Percentiles rank a stretch among this genome's conserved stretches.
phyloP scores from a whole-genome alignment of 495 filamentous ascomycete species.

The Monascus purpureus region DNA sequence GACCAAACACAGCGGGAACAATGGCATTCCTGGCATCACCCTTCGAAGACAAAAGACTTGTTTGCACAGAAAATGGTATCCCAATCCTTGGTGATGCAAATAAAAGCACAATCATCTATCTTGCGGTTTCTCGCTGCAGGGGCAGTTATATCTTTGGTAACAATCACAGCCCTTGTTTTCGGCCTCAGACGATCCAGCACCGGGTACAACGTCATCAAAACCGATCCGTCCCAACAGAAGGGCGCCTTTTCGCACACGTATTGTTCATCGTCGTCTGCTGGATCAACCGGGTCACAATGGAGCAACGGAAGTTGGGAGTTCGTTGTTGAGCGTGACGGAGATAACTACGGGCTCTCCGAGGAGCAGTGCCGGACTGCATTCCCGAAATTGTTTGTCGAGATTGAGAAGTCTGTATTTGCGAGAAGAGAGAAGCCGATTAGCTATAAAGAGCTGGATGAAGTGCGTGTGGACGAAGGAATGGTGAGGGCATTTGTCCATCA shows the following conservation, averaged over 20 bases:
- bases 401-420: constrained; percentile 20
- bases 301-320: constrained; percentile 19
- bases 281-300: too few relatives aligned
- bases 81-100: too few relatives aligned
- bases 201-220: neutral
- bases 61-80: too few relatives aligned
- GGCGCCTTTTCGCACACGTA: neutral
- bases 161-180: constrained; percentile 20
- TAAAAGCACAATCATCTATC: constrained; percentile 9
- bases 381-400: constrained; percentile 30
- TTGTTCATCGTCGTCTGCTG: too few relatives aligned
- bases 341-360: constrained; percentile 25
- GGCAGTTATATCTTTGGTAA: constrained; percentile 13
- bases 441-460: constrained; percentile 19
- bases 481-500: constrained; percentile 26
- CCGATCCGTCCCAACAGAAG: neutral
- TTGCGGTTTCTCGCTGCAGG: constrained; percentile 22
- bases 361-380: constrained; percentile 29
- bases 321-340: constrained; percentile 16
- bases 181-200: constrained; percentile 6
- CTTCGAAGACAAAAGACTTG: too few relatives aligned
- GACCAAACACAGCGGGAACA: too few relatives aligned
- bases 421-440: constrained; percentile 10
- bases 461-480: constrained; percentile 19
- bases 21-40: too few relatives aligned